Percentiles rank a stretch among this genome's conserved stretches.
phyloP scores from a whole-genome alignment of 2,329 filamentous ascomycete genomes.

The Neocatenulostroma microsporum region DNA sequence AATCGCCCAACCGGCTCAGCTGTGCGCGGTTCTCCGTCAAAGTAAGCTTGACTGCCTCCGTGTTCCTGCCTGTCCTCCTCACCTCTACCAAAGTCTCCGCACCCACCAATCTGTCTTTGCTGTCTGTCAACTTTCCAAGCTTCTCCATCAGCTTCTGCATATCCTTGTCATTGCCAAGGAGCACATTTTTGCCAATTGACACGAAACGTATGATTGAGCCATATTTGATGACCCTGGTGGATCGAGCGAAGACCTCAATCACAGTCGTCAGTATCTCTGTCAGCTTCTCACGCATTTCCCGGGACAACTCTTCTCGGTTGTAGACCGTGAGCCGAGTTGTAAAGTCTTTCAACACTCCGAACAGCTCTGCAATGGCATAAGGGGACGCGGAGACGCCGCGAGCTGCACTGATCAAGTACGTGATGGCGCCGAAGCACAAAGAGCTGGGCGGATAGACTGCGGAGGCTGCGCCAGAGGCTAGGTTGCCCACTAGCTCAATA shows the following conservation, averaged over 20 bases:
- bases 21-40: constrained; percentile 3
- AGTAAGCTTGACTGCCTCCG: constrained; percentile 11
- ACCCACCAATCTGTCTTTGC: constrained; percentile 38
- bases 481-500: constrained; percentile 17
- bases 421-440: constrained; percentile 38
- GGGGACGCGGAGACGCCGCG: constrained; percentile 40
- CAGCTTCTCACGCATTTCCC: constrained; percentile 34
- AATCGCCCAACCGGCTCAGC: constrained; percentile 1
- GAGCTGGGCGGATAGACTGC: constrained; percentile 38
- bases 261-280: constrained; percentile 38
- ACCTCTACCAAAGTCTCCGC: constrained; percentile 33
- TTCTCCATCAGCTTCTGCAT: constrained; percentile 35
- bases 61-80: constrained; percentile 10
- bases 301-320: constrained; percentile 32
- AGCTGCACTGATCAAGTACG: constrained; percentile 39
- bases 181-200: constrained; percentile 37
- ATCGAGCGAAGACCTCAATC: constrained; percentile 41
- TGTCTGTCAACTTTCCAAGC: constrained; percentile 36
- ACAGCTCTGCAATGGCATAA: constrained; percentile 40
- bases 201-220: constrained; percentile 29
- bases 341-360: constrained; percentile 30
- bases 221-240: constrained; percentile 36
- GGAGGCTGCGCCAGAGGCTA: too few relatives aligned
- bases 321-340: too few relatives aligned
- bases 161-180: constrained; percentile 35